Evolutionary conservation across 2,329 filamentous ascomycete genomes (phyloP).

Genomic region (Colletotrichum sp.): DNA sequence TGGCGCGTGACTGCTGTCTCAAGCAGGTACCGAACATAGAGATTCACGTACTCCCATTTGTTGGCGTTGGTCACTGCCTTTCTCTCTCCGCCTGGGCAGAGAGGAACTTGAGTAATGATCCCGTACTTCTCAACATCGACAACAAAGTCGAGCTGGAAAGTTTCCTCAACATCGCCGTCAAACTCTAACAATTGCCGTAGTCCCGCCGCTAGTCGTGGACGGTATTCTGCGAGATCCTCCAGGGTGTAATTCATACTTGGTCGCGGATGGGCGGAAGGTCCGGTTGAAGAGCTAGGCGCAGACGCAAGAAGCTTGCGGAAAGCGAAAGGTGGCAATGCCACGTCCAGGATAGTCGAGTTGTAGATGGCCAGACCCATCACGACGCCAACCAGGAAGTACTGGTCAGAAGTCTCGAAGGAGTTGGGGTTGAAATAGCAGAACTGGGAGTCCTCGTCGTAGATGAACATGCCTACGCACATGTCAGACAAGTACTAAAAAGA

Average conservation of each 20-base stretch:
- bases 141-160: constrained; percentile 83
- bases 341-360: constrained; percentile 90
- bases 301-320: constrained; percentile 87
- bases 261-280: constrained; percentile 60
- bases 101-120: constrained; percentile 66
- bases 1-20: constrained; percentile 80
- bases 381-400: constrained; percentile 89
- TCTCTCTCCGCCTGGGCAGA: constrained; percentile 76
- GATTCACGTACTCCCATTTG: constrained; percentile 82
- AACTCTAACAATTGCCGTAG: constrained; percentile 80
- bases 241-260: constrained; percentile 75
- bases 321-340: constrained; percentile 85
- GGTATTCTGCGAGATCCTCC: constrained; percentile 83
- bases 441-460: constrained; percentile 88
- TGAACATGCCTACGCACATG: constrained; percentile 73
- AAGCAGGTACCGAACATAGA: constrained; percentile 81
- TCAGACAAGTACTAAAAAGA: constrained; percentile 1
- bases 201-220: constrained; percentile 76
- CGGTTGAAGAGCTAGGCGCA: constrained; percentile 65
- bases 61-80: constrained; percentile 84
- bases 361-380: constrained; percentile 90
- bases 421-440: constrained; percentile 94
- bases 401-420: constrained; percentile 88
- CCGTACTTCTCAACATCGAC: constrained; percentile 81
- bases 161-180: constrained; percentile 81